Evolutionary conservation across 305 asterid species (phyloP), one percentile per base, ranked within the genome.

Genomic region (Fraxinus baroniana): DNA sequence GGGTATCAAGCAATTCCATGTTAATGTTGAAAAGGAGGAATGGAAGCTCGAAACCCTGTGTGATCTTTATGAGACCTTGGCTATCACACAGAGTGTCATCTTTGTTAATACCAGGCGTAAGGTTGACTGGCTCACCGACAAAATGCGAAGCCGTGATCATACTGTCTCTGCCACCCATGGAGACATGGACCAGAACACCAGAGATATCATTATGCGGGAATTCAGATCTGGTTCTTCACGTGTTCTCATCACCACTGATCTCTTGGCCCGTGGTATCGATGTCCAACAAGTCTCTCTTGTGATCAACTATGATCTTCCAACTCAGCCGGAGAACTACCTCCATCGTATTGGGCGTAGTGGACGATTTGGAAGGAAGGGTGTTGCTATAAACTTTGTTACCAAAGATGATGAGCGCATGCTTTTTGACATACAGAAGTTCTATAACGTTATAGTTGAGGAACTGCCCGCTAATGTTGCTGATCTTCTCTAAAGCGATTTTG

Each of bases 301-400:
- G 35, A 88, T 88, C 79, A 88, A 88, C 83, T 88, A 78, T 24
- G 91, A 88, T 81, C 68, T 88, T 32, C 91, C 91, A 0, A 86
- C 91, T 39, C 89, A 88, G 76, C 91, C 91, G 0, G 91, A 86
- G 83, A 86, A 88, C 74, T 88, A 88, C 81, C 89, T 88, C 7
- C 91, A 88, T 60, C 84, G 91, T 71, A 86, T 88, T 77, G 91
- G 91, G 22, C 84, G 91, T 79, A 88, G 91, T 84, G 91, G 91
- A 7, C 77, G 89, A 26, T 86, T 88, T 8, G 91, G 91, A 1
- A 86, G 91, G 77, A 88, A 88, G 84, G 91, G 91, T 62, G 91
- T 88, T 18, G 91, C 89, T 13, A 86, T 88, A 0, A 88, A 88
- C 86, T 88, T 88, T 39, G 89, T 88, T 13, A 88, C 89, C 0